Conservation (phyloP, 495 filamentous ascomycete species). For the Melanomma pulvis-pyrius region DNA sequence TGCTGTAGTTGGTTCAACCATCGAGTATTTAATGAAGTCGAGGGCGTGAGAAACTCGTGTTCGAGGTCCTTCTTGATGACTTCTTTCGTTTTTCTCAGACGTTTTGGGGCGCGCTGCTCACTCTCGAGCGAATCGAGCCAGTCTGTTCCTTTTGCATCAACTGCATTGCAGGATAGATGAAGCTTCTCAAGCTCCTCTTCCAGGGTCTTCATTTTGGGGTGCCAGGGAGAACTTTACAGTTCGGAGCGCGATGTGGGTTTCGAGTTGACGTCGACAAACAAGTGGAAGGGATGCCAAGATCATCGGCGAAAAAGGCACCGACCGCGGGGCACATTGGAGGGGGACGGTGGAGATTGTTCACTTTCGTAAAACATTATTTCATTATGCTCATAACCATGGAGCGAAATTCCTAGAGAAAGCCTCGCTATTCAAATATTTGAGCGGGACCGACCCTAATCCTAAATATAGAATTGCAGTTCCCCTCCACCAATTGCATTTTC, state of each 20-base stretch:
- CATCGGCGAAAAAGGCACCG: background rate
- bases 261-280: constrained; percentile 9
- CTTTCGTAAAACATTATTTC: background rate
- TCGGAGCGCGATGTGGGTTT: background rate
- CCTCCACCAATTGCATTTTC: constrained; percentile 51
- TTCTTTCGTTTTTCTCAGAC: constrained; percentile 56
- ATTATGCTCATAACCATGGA: background rate
- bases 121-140: constrained; percentile 62
- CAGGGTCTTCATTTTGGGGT: constrained; percentile 22
- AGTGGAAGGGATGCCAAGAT: background rate
- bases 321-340: constrained; percentile 5
- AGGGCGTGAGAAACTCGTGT: constrained; percentile 74
- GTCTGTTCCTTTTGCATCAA: constrained; percentile 13
- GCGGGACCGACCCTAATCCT: no score
- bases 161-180: constrained; percentile 27
- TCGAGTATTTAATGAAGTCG: constrained; percentile 70
- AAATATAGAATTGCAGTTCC: background rate
- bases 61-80: constrained; percentile 72
- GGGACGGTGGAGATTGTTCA: background rate
- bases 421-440: no score
- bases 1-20: constrained; percentile 91
- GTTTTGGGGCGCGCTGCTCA: constrained; percentile 60
- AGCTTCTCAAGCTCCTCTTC: constrained; percentile 19
- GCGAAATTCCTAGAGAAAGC: background rate
- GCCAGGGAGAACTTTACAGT: background rate